These are phyloP conservation scores for Astrothelium macrocarpum DNA, from an alignment of 495 filamentous ascomycete genomes.

Conservation along the genomic window DNA sequence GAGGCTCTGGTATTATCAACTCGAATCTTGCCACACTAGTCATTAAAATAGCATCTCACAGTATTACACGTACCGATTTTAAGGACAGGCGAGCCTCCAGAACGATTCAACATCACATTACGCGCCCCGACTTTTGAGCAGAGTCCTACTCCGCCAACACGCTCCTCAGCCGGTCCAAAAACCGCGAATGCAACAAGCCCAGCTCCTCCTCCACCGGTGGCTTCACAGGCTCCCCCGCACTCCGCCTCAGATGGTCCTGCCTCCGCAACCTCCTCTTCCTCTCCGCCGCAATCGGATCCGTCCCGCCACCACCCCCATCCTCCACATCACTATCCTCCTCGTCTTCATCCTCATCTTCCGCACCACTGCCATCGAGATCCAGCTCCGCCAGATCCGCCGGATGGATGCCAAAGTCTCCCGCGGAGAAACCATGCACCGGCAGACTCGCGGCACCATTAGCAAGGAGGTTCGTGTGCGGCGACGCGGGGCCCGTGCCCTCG, in stretches of 20 bases:
- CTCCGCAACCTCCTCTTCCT: slow-evolving; percentile 60
- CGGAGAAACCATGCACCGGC: slow-evolving; percentile 16
- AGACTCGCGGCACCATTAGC: no score
- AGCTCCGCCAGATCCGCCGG: slow-evolving; percentile 71
- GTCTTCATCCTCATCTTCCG: slow-evolving; percentile 46
- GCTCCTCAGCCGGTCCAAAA: slow-evolving; percentile 72
- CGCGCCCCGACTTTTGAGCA: no score
- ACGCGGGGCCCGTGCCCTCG: slow-evolving; percentile 43
- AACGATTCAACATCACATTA: background rate
- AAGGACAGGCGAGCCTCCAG: no score
- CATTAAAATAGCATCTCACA: no score
- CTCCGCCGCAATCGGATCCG: slow-evolving; percentile 82
- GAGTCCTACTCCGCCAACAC: slow-evolving; percentile 63
- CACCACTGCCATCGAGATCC: slow-evolving; percentile 61
- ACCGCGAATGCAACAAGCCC: slow-evolving; percentile 63
- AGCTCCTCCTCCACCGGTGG: slow-evolving; percentile 66
- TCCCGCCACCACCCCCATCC: slow-evolving; percentile 63
- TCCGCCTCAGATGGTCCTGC: slow-evolving; percentile 69
- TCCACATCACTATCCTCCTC: slow-evolving; percentile 42
- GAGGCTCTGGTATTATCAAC: no score
- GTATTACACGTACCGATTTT: no score
- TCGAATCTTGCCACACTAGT: no score
- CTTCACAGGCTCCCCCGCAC: slow-evolving; percentile 83
- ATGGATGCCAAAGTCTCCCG: slow-evolving; percentile 63
- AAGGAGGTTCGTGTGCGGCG: no score